Evolutionary conservation across 1,139 yeast genomes (phyloP), one percentile per base, ranked within the genome.

Genomic region (Geotrichum restrictum): DNA sequence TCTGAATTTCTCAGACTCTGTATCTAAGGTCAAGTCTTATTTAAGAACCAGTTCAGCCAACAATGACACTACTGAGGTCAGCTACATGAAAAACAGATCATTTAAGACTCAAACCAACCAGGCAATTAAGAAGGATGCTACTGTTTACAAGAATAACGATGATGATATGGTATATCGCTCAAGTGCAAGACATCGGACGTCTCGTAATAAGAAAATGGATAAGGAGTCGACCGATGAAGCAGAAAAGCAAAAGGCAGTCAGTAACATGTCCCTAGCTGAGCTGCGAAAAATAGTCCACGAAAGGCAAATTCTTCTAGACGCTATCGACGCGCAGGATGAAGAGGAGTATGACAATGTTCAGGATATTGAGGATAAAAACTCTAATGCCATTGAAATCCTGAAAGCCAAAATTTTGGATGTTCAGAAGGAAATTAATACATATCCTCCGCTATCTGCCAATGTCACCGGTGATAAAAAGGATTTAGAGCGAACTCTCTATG

Each of bases 301-400:
- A 65, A 85, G 85, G 74, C 77, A 80, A 61, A 83, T 84, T 54
- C 64, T 86, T 49, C 71, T 87, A 48, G 86, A 80, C 58, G 94
- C 95, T 0, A 70, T 85, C 60, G 94, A 86, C 64, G 80, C 84
- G 1, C 78, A 79, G 59, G 94, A 83, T 62, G 82, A 79, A 55
- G 83, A 82, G 54, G 64, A 74, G 49, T 70, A 71, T 53, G 75
- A 74, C 53, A 78, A 77, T 31, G 79, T 75, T 32, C 67, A 72
- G 51, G 63, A 68, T 6, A 59, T 69, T 22, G 73, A 72, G 45
- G 54, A 62, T 3, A 66, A 79, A 52, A 86, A 83, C 52, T 60
- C 68, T 47, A 67, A 70, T 49, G 85, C 81, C 36, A 83, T 93
- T 56, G 88, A 83, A 45, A 69, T 74, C 4, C 70, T 88, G 58